Conservation (phyloP, 768 basidiomycete species). For the Trametes cubensis region DNA sequence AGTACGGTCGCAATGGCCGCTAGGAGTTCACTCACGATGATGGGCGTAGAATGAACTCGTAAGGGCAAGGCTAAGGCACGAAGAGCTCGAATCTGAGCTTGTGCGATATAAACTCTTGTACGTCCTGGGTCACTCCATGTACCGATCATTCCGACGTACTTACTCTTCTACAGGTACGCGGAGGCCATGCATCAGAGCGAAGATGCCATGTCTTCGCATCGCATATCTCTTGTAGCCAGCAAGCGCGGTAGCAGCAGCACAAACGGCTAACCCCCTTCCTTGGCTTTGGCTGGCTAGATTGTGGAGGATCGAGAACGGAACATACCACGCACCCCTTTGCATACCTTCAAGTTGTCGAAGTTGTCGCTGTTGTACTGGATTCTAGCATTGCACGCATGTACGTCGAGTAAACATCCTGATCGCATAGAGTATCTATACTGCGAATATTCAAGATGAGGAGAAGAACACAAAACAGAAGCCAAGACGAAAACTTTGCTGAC, state of each 20-base stretch:
- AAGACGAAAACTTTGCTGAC: no score
- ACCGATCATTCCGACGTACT: neutral
- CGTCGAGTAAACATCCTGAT: conserved; percentile 7
- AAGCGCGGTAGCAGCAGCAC: conserved; percentile 33
- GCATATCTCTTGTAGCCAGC: conserved; percentile 38
- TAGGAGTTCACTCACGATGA: neutral
- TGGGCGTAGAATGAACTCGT: conserved; percentile 83
- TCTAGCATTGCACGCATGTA: conserved; percentile 18
- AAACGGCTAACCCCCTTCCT: conserved; percentile 11
- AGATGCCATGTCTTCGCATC: conserved; percentile 50
- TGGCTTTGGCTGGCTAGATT: no score
- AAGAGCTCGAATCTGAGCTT: conserved; percentile 92
- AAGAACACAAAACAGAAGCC: no score
- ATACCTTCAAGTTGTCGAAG: conserved; percentile 9
- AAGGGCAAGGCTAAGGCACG: conserved; percentile 81
- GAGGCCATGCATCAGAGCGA: conserved; percentile 56
- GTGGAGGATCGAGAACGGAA: neutral
- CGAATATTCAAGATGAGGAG: no score
- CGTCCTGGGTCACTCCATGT: conserved; percentile 34
- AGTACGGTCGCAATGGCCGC: conserved; percentile 3
- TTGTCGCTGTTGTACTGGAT: conserved; percentile 18
- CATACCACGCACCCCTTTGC: neutral
- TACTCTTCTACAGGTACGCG: conserved; percentile 46
- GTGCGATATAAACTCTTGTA: conserved; percentile 93
- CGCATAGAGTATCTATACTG: conserved; percentile 7